Base-by-base conservation (phyloP, 225 moss, liverwort and hornwort genomes). In the Pseudoscleropodium purum region DNA sequence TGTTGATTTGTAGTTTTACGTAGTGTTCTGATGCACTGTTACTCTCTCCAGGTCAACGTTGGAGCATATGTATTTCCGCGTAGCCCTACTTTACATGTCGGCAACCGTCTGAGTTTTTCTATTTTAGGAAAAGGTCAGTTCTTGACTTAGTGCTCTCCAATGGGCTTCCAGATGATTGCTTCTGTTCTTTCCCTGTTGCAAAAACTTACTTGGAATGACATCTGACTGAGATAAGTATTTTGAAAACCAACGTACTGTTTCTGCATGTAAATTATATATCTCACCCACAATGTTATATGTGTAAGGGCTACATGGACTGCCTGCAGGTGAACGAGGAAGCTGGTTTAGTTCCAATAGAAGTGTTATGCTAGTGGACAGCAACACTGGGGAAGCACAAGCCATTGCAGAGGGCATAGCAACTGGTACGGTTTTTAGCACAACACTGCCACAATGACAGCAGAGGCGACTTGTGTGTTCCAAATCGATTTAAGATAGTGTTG, bases 11-110 rank as follows among this genome's bases (percentile, higher is more conserved):
- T 59, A 70, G 31, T 67, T 85, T 54, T 36, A 27, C 75, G 39
- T 54, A 39, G 61, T 90, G 75, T 76, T 56, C 69, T 88, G 88
- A 64, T 86, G 33, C 64, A 37, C 31, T 43, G 41, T 20, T 37
- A 61, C 67, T 82, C 84, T 79, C 77, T 82, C 76, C 93, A 96
- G 95, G 92, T 98, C 82, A 98, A 95, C 80, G 96, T 98, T 45
- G 98, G 98, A 79, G 97, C 98, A 17, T 97, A 95, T 89, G 95
- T 96, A n/a, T 94, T 60, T 87, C 97, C 97, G 59, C 94, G 96
- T 75, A 97, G 91, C 90, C 96, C 97, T 79, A 91, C 92, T 37
- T 82, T 97, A 56, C 97, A 96, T 86, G 86, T 96, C 86, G 97
- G 98, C 84, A 96, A 95, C 84, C 94, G 82, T 80, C 79, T 97